Evolutionary conservation across 2,329 filamentous ascomycete genomes (phyloP), one percentile per base, ranked within the genome.

Genomic region (Microsporum canis): DNA sequence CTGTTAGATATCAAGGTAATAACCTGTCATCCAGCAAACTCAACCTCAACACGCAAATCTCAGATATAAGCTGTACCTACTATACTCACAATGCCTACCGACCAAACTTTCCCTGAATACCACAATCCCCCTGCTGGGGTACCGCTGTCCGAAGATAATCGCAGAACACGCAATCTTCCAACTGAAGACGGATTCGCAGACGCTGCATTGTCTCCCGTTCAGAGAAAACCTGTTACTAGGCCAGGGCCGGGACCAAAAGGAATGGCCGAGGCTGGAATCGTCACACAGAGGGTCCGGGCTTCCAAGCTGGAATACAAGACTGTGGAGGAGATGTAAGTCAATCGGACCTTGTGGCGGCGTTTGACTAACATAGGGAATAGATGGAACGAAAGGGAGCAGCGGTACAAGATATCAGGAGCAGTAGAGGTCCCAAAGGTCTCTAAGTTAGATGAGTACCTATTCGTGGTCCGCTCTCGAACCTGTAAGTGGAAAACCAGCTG

Each of bases 321-420:
- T 29, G 57, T 68, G 34, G 29, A 64, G 23, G 63, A 69, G 65
- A 63, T 68, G 65, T 65, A 63, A 55, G 62, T 60, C 39, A 31
- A 59, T 29, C 56, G n/a, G 55, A 45, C 12, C 33, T 59, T 60
- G 51, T 62, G 23, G 62, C 64, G 57, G 58, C 4, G 10, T 62
- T 59, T 63, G 10, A 51, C 31, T 61, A 60, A 56, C 45, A 53
- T 47, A 10, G 2, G 34, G 45, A 62, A 23, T 62, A 71, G 68
- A 17, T 71, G 63, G 66, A 65, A 71, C 62, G 65, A 67, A 59
- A 65, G 68, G 56, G 66, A 60, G 57, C 68, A 64, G 34, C 69
- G 67, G 65, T 71, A 71, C 61, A 70, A 68, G 64, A 65, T 69
- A 38, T 63, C 66, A 33, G 66, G 70, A 62, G 66, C 65, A 49